phyloP scores from a whole-genome alignment of 2,329 filamentous ascomycete species.

The Sphaerulina musiva region DNA sequence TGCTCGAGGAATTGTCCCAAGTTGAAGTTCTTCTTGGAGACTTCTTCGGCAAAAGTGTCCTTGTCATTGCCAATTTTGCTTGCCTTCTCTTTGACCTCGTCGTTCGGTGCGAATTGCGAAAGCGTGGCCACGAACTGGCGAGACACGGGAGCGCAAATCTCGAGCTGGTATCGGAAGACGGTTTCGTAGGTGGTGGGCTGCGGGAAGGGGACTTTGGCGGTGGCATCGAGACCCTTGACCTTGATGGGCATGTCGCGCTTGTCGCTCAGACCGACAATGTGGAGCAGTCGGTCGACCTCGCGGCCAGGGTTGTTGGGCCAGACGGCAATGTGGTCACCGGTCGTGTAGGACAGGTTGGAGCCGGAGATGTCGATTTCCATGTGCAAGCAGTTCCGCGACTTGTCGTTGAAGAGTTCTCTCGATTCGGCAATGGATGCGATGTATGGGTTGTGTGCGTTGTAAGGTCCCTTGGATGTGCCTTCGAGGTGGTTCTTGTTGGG shows the following conservation, averaged over 20 bases:
- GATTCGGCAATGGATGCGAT: constrained; percentile 91
- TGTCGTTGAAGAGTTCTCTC: constrained; percentile 80
- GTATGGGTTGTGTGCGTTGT: constrained; percentile 80
- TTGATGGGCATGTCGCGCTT: constrained; percentile 78
- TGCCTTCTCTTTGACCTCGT: constrained; percentile 80
- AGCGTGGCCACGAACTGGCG: constrained; percentile 88
- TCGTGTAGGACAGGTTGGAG: constrained; percentile 88
- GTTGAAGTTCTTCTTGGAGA: constrained; percentile 76
- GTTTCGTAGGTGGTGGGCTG: constrained; percentile 95
- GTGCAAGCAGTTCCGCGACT: constrained; percentile 90
- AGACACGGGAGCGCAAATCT: constrained; percentile 90
- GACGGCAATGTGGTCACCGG: constrained; percentile 91
- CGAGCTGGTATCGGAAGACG: constrained; percentile 89
- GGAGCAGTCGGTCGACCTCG: constrained; percentile 85
- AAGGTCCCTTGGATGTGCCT: constrained; percentile 74
- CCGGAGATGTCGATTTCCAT: constrained; percentile 88
- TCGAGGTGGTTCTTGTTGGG: constrained; percentile 78
- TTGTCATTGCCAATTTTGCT: constrained; percentile 84
- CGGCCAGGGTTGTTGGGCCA: constrained; percentile 94
- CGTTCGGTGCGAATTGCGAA: constrained; percentile 81
- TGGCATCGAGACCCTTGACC: constrained; percentile 87
- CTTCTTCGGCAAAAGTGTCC: constrained; percentile 86
- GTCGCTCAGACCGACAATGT: constrained; percentile 64
- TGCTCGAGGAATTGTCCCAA: constrained; percentile 76
- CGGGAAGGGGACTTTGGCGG: constrained; percentile 95